Evolutionary conservation across 2,329 filamentous ascomycete species (phyloP), one percentile per base, ranked within the genome.

Genomic region (Drechslerella stenobrocha): DNA sequence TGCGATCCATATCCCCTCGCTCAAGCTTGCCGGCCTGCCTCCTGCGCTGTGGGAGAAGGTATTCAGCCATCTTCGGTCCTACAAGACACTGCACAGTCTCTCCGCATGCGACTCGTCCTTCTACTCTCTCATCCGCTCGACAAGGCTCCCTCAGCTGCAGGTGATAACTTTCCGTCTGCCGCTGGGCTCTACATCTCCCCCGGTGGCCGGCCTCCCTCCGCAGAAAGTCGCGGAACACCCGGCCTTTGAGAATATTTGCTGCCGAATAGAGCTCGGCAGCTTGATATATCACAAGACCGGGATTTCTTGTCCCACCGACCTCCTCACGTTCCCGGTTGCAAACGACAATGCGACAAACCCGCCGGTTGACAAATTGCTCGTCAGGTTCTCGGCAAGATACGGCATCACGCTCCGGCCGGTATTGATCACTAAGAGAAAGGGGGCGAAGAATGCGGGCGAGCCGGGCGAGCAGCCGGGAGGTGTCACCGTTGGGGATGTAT

Each of bases 241-340:
- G 3, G 63, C 63, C 1, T 67, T 67, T 44, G 63, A 67, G 45
- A 67, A 53, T 42, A 67, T 67, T 23, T 67, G 63, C 18, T 67
- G 63, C 37, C 55, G 63, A 11, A 67, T 67, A 51, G 63, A 67
- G 34, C 56, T 52, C 22, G 63, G 63, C 9, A 52, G 63, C 30
- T 51, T 67, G 55, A 67, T 67, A 55, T 67, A 67, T 20, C 63
- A 67, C 46, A 67, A 56, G 28, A 60, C 63, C n/a, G 63, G 63
- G 13, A 67, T 60, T 18, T 48, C 44, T 23, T 67, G 63, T 40
- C 63, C 63, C 1, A 67, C 51, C 2, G 51, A 67, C 13, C 34
- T 67, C 13, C 50, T 67, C 7, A 30, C 63, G 0, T 67, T 67
- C 37, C 63, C 55, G 0, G 51, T 67, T 22, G 56, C 63, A 0